Percentiles rank a stretch among this genome's conserved stretches.
Conservation (phyloP, 2,329 filamentous ascomycete species). For the Pseudogymnoascus sp. region DNA sequence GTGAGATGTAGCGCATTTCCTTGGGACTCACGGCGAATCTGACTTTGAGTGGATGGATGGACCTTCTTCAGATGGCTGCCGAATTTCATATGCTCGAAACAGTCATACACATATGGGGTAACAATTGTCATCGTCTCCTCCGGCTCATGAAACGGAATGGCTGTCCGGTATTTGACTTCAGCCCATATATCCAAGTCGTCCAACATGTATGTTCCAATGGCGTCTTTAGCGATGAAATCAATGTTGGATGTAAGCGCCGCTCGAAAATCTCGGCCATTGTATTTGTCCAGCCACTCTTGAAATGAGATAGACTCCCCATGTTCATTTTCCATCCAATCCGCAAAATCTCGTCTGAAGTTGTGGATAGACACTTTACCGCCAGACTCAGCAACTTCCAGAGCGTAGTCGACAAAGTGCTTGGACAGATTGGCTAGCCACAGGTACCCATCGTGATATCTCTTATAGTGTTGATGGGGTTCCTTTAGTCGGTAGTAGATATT, state of each 20-base stretch:
- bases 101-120: constrained; percentile 57
- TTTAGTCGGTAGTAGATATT: constrained; percentile 57
- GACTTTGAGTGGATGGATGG: constrained; percentile 22
- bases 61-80: constrained; percentile 39
- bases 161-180: constrained; percentile 25
- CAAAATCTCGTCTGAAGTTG: constrained; percentile 51
- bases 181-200: constrained; percentile 29
- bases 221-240: constrained; percentile 58
- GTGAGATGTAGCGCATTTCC: constrained; percentile 11
- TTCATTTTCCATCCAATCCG: constrained; percentile 41
- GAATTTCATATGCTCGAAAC: constrained; percentile 57
- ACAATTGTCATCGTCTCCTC: constrained; percentile 47
- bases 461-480: constrained; percentile 50
- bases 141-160: constrained; percentile 23
- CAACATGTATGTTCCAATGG: constrained; percentile 38
- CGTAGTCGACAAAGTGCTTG: constrained; percentile 64
- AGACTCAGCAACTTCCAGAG: constrained; percentile 12
- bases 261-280: constrained; percentile 52
- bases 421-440: constrained; percentile 62
- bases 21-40: constrained; percentile 21
- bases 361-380: constrained; percentile 37
- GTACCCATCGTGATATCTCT: constrained; percentile 53
- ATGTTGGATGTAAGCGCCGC: constrained; percentile 49
- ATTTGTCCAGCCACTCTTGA: constrained; percentile 44
- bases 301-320: constrained; percentile 40